Evolutionary conservation across 805 yeast genomes (phyloP).

Genomic region (Saturnispora serradocipensis): DNA sequence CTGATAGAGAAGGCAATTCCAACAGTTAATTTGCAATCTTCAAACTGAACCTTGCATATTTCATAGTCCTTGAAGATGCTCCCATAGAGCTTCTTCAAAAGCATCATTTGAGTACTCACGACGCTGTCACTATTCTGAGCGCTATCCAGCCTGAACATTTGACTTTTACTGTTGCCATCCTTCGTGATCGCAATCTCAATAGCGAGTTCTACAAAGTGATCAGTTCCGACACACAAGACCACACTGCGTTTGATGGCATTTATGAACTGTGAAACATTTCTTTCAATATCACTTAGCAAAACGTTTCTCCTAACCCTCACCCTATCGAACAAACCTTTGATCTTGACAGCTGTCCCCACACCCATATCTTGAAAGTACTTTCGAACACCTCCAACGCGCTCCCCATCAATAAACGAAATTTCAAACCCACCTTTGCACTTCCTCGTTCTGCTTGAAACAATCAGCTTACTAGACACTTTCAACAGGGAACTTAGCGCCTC

Average conservation of each 20-base stretch:
- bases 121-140: background rate
- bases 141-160: background rate
- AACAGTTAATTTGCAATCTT: slow-evolving; percentile 27
- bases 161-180: background rate
- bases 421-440: slow-evolving; percentile 25
- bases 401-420: slow-evolving; percentile 14
- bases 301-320: slow-evolving; percentile 35
- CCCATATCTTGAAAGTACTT: background rate
- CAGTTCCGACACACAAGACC: slow-evolving; percentile 23
- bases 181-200: background rate
- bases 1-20: slow-evolving; percentile 31
- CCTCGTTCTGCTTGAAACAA: slow-evolving; percentile 37
- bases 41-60: slow-evolving; percentile 20
- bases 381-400: slow-evolving; percentile 1
- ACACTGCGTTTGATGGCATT: slow-evolving; percentile 25
- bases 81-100: slow-evolving; percentile 28
- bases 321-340: slow-evolving; percentile 33
- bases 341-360: slow-evolving; percentile 33
- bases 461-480: slow-evolving; percentile 34
- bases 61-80: slow-evolving; percentile 19
- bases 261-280: slow-evolving; percentile 18
- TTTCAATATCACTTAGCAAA: slow-evolving; percentile 9
- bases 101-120: slow-evolving; percentile 5
- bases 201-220: slow-evolving; percentile 20
- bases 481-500: slow-evolving; percentile 53